Evolutionary conservation across 352 stramenopile genomes (phyloP), one percentile per base, ranked within the genome.

Genomic region (Phytophthora melonis): DNA sequence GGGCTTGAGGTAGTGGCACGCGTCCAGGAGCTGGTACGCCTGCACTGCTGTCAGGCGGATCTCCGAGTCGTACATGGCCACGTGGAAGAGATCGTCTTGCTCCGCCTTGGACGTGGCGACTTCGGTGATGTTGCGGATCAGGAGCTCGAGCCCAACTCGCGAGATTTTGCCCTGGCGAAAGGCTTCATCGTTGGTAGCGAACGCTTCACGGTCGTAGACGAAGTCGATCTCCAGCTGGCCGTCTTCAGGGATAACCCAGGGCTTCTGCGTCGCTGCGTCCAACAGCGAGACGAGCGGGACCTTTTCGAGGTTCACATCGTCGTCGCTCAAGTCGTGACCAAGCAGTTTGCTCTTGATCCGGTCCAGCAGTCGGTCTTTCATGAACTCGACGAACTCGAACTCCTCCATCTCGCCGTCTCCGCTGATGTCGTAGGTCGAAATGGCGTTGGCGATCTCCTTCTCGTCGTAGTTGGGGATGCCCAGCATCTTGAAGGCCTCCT

Each of bases 301-400:
- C 16, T 23, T 45, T 49, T 70, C 65, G 27, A 66, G n/a, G 19
- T 57, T 32, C n/a, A 19, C 47, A 13, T 68, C 50, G 1, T 36
- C 55, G 25, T 68, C 54, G 5, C 49, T 41, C 21, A 62, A 58
- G 23, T 72, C 59, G 10, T 69, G 64, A 18, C 60, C 65, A 13
- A 82, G 68, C 41, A 92, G 52, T 61, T 91, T 76, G 23, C 74
- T 68, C 55, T 91, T 87, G 58, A 93, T 89, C 19, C 79, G 78
- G 10, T 90, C 79, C 3, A 93, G 78, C 11, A 94, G 54, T 55
- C 76, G 77, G 23, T 87, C 79, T 49, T 86, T 90, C 78, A 96
- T 92, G 61, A 94, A 93, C 65, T 92, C 85, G 10, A 94, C 74
- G 67, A 96, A 96, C 62, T 95, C 88, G n/a, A 68, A 82, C 56